A percentile compares a stretch with the other conserved stretches of the same genome.
These are phyloP conservation scores for Calocera cornea DNA, from an alignment of 768 basidiomycete species.

Conservation along the genomic window DNA sequence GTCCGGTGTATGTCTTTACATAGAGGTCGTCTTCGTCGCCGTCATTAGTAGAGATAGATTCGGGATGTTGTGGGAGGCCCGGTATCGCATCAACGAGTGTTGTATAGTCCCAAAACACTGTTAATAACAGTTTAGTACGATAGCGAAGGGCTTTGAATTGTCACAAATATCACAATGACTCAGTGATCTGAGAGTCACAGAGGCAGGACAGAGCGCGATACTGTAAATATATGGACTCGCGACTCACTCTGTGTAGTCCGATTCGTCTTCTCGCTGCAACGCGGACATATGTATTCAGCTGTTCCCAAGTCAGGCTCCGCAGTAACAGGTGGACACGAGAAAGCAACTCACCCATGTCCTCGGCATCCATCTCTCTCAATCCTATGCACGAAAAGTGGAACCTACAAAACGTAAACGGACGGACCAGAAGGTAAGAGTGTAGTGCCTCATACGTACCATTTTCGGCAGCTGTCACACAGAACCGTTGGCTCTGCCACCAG, in stretches of 20 bases:
- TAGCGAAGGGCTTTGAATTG: neutral
- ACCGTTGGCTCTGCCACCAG: slow-evolving; percentile 69
- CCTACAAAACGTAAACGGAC: slow-evolving; percentile 32
- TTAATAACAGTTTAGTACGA: neutral
- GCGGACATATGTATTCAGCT: slow-evolving; percentile 49
- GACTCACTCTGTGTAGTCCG: slow-evolving; percentile 67
- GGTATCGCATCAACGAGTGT: neutral
- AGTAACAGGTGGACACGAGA: slow-evolving; percentile 14
- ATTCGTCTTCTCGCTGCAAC: slow-evolving; percentile 48
- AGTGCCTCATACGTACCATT: slow-evolving; percentile 40
- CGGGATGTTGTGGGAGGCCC: too few species aligned
- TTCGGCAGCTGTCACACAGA: slow-evolving; percentile 51
- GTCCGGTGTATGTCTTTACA: neutral
- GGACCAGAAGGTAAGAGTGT: neutral
- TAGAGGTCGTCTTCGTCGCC: neutral
- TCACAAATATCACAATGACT: too few species aligned
- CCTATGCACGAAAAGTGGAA: slow-evolving; percentile 71
- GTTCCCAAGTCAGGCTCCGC: neutral
- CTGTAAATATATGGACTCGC: slow-evolving; percentile 11
- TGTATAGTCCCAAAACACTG: neutral
- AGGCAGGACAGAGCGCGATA: neutral
- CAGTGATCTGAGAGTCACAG: neutral
- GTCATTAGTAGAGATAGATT: neutral
- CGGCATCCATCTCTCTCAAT: slow-evolving; percentile 48
- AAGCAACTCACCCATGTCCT: slow-evolving; percentile 56